A percentile compares a stretch with the other conserved stretches of the same genome.
Evolutionary conservation across 202 grass and related monocot species (phyloP).

Genomic region (Panicum hallii): DNA sequence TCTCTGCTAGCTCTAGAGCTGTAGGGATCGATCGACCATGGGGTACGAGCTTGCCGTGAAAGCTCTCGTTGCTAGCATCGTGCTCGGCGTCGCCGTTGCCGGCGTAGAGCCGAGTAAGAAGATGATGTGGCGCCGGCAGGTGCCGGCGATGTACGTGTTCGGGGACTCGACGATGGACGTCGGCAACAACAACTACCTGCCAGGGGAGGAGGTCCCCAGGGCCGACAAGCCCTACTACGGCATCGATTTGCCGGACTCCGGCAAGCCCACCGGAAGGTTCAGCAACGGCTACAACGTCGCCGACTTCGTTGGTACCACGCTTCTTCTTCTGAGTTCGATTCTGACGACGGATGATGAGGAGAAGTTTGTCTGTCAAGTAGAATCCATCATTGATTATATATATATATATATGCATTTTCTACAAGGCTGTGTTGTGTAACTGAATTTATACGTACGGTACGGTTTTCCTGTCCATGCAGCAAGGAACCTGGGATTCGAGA

Average conservation of each 20-base stretch:
- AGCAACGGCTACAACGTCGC: slow-evolving; percentile 61
- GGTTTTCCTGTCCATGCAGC: slow-evolving; percentile 24
- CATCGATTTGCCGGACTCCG: slow-evolving; percentile 29
- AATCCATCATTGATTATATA: no score
- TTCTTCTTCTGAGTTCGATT: no score
- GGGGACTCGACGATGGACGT: slow-evolving; percentile 54
- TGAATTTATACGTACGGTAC: no score
- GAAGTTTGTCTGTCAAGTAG: no score
- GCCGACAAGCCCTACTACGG: slow-evolving; percentile 31
- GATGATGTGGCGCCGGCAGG: not conserved
- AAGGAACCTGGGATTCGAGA: slow-evolving; percentile 40
- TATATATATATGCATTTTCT: no score
- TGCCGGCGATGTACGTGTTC: slow-evolving; percentile 56
- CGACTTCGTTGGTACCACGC: slow-evolving; percentile 38
- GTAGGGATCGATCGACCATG: not conserved
- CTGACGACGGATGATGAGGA: no score
- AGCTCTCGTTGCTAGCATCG: not conserved
- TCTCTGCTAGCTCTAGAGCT: not conserved
- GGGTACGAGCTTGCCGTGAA: slow-evolving; percentile 8
- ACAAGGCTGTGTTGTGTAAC: not conserved
- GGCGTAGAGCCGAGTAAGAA: not conserved
- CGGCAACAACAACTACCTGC: slow-evolving; percentile 52
- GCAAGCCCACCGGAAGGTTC: slow-evolving; percentile 55
- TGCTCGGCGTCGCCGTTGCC: not conserved
- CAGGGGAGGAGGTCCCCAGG: not conserved